Conservation (phyloP, 73 alveolate genomes). For the Stentor coeruleus region DNA sequence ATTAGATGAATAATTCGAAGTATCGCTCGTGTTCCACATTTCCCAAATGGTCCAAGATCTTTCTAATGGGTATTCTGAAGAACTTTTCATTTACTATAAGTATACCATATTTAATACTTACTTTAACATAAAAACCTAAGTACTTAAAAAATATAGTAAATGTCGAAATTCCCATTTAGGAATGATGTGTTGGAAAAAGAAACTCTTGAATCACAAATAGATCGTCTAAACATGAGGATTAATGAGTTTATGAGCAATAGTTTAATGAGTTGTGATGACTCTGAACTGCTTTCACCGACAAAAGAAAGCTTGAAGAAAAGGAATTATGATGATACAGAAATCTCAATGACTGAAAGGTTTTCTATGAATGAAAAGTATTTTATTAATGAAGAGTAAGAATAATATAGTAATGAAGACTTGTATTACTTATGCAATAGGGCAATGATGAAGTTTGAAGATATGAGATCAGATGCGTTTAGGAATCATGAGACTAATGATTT, state of each 20-base stretch:
- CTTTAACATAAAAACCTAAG: no score
- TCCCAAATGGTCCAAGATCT: constrained; percentile 16
- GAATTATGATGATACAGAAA: not conserved
- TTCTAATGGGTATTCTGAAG: no score
- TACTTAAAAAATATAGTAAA: no score
- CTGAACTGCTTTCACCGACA: not conserved
- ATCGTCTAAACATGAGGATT: not conserved
- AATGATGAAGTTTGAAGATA: not conserved
- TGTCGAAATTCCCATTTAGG: no score
- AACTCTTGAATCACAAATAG: not conserved
- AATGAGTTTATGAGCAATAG: not conserved
- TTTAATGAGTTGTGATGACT: not conserved
- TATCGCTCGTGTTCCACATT: not conserved
- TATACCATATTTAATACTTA: no score
- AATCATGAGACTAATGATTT: not conserved
- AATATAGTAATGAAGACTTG: not conserved
- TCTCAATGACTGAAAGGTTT: no score
- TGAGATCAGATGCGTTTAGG: not conserved
- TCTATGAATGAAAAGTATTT: not conserved
- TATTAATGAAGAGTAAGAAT: not conserved
- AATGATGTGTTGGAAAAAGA: no score
- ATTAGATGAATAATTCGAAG: not conserved
- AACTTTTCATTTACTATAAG: no score
- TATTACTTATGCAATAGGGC: not conserved
- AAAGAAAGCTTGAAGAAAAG: not conserved